Percentiles rank a stretch among this genome's conserved stretches.
Evolutionary conservation across 139 green algal species (phyloP).

Genomic region (Haematococcus sp.): DNA sequence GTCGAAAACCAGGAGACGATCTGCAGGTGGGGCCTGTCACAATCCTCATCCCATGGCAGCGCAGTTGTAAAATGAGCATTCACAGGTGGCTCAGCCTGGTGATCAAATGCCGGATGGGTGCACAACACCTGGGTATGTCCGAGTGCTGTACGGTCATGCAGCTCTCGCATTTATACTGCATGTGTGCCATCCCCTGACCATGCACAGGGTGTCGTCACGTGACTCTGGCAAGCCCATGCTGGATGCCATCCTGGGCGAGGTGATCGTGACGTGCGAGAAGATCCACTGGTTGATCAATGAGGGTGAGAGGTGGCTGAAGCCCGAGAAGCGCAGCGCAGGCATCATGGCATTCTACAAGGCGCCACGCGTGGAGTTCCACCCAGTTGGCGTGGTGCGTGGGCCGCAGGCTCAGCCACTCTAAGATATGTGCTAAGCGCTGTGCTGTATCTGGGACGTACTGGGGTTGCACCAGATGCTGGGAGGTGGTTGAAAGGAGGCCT

Average conservation of each 20-base stretch:
- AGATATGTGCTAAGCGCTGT: neutral
- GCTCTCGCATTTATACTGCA: neutral
- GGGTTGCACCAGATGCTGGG: neutral
- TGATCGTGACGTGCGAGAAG: slow-evolving; percentile 96
- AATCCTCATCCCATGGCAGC: too few relatives aligned
- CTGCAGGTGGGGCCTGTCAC: slow-evolving; percentile 59
- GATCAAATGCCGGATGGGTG: too few relatives aligned
- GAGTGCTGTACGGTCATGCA: neutral
- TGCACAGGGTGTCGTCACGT: slow-evolving; percentile 73
- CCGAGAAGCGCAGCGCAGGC: slow-evolving; percentile 74
- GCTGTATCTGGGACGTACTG: neutral
- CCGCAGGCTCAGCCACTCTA: neutral
- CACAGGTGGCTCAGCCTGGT: too few relatives aligned
- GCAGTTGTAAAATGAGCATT: neutral
- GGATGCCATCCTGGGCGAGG: slow-evolving; percentile 92
- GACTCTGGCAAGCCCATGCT: slow-evolving; percentile 94
- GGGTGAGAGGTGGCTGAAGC: slow-evolving; percentile 77
- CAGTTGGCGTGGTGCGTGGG: slow-evolving; percentile 77
- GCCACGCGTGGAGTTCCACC: slow-evolving; percentile 88
- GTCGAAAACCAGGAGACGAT: slow-evolving; percentile 89
- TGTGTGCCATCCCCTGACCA: neutral
- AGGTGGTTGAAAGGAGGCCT: too few relatives aligned
- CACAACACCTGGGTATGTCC: too few relatives aligned
- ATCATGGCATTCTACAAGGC: slow-evolving; percentile 97
- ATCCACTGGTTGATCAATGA: slow-evolving; percentile 89